Evolutionary conservation across 2,329 filamentous ascomycete genomes (phyloP).

Genomic region (Trichophyton simii): DNA sequence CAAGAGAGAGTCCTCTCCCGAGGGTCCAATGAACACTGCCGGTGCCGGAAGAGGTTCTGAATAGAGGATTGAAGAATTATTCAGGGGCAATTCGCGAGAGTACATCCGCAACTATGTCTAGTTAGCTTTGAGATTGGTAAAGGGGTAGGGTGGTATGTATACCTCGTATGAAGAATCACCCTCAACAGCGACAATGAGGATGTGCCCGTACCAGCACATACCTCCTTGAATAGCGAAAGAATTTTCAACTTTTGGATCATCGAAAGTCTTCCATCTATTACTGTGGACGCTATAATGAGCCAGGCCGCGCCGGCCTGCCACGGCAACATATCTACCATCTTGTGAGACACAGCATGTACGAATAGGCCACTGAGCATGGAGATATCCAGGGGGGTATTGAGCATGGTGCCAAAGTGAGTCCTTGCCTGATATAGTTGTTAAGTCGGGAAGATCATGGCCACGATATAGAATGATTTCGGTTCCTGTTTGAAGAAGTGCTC

Average conservation of each 20-base stretch:
- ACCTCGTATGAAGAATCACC: conserved; percentile 65
- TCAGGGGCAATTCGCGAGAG: conserved; percentile 70
- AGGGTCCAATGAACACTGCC: conserved; percentile 78
- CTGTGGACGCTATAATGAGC: conserved; percentile 94
- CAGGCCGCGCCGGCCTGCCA: conserved; percentile 84
- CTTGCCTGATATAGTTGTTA: conserved; percentile 84
- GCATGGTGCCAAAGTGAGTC: conserved; percentile 91
- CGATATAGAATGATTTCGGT: conserved; percentile 83
- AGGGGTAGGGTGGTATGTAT: conserved; percentile 7
- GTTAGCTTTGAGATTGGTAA: conserved; percentile 11
- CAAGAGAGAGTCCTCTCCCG: conserved; percentile 84
- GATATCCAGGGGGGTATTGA: conserved; percentile 70
- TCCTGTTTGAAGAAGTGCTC: conserved; percentile 78
- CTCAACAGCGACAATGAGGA: conserved; percentile 88
- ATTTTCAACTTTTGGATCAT: conserved; percentile 66
- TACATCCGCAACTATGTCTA: conserved; percentile 61
- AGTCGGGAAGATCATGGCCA: conserved; percentile 79
- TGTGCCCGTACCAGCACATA: conserved; percentile 98
- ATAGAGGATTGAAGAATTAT: conserved; percentile 60
- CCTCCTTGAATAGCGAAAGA: conserved; percentile 87
- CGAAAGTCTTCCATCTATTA: conserved; percentile 90
- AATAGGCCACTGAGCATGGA: conserved; percentile 89
- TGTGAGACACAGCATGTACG: conserved; percentile 74
- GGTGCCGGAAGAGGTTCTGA: conserved; percentile 67
- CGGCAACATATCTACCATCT: conserved; percentile 85